Evolutionary conservation across 164 flowering plant species (phyloP).

Genomic region (Brasenia schreberi): DNA sequence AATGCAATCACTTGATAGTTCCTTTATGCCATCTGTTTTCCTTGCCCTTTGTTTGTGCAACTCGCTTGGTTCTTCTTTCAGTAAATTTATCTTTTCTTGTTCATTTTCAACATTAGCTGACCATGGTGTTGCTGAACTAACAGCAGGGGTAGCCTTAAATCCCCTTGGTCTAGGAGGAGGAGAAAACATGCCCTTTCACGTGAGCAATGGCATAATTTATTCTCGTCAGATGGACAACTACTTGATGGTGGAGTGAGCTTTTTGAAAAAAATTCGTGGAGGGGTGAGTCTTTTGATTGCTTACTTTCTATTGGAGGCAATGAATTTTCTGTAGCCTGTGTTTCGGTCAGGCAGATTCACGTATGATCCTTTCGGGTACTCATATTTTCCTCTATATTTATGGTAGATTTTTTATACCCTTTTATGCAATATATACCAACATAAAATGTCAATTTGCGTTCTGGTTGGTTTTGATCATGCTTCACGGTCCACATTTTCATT

Average conservation of each 20-base stretch:
- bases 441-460: too few relatives aligned
- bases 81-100: background rate
- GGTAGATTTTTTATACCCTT: too few relatives aligned
- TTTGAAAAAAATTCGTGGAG: slow-evolving; percentile 87
- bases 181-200: slow-evolving; percentile 72
- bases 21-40: background rate
- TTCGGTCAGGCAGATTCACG: too few relatives aligned
- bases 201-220: slow-evolving; percentile 59
- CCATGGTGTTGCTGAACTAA: background rate
- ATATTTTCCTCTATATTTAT: too few relatives aligned
- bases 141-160: slow-evolving; percentile 64
- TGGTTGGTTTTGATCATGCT: too few relatives aligned
- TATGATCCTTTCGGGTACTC: too few relatives aligned
- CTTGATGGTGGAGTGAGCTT: slow-evolving; percentile 72
- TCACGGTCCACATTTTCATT: too few relatives aligned
- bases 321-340: too few relatives aligned
- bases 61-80: background rate
- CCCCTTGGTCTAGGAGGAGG: slow-evolving; percentile 94
- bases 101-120: background rate
- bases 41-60: background rate
- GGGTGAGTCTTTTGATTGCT: slow-evolving; percentile 36
- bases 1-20: background rate
- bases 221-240: slow-evolving; percentile 72
- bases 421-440: too few relatives aligned
- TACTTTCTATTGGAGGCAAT: background rate